These are phyloP conservation scores for Cyclotella atomus DNA, from an alignment of 108 stramenopile species.

Conservation along the genomic window DNA sequence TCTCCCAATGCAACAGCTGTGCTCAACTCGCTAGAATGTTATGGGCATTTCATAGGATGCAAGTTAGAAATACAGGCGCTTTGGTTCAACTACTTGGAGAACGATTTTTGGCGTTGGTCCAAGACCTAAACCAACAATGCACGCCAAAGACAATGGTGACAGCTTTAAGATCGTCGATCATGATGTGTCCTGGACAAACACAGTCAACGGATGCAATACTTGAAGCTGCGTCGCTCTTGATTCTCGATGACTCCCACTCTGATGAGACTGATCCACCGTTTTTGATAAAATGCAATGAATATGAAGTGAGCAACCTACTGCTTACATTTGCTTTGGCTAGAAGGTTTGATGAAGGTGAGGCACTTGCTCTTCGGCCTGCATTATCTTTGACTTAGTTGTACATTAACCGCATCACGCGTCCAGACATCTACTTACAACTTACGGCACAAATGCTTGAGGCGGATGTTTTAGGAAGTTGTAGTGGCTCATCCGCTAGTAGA, in stretches of 20 bases:
- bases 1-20: constrained; percentile 17
- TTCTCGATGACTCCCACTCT: constrained; percentile 28
- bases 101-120: constrained; percentile 33
- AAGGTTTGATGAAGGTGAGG: constrained; percentile 46
- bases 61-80: constrained; percentile 16
- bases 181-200: constrained; percentile 44
- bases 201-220: constrained; percentile 47
- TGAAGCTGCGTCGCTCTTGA: constrained; percentile 48
- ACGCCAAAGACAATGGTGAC: constrained; percentile 37
- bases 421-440: constrained; percentile 33
- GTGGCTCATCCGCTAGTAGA: constrained; percentile 64
- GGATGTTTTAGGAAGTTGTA: constrained; percentile 44
- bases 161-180: constrained; percentile 54
- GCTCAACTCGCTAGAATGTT: constrained; percentile 41
- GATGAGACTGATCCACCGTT: constrained; percentile 21
- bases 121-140: neutral
- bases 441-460: constrained; percentile 52
- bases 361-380: too few relatives aligned
- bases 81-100: constrained; percentile 27
- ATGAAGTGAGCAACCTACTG: constrained; percentile 57
- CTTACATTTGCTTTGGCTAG: constrained; percentile 57
- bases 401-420: too few relatives aligned
- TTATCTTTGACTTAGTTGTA: too few relatives aligned
- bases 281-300: constrained; percentile 43
- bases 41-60: constrained; percentile 36